Evolutionary conservation across 441 rosid genomes (phyloP).

Genomic region (Arabidopsis hybrid): DNA sequence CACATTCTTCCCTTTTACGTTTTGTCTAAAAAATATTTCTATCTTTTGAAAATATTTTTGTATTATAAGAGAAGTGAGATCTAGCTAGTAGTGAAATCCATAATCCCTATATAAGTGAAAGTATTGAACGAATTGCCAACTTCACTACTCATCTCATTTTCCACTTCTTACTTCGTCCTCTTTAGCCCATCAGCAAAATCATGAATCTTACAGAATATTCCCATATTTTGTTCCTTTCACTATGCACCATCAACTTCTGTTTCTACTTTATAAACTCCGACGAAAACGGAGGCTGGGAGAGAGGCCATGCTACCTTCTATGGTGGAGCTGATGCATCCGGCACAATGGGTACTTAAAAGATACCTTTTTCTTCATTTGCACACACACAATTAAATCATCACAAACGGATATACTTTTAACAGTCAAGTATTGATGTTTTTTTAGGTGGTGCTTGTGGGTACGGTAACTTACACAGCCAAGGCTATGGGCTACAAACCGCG

Average conservation of each 20-base stretch:
- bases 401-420: not conserved
- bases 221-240: constrained; percentile 27
- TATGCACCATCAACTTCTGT: constrained; percentile 31
- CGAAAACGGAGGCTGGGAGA: constrained; percentile 38
- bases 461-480: constrained; percentile 67
- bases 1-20: constrained; percentile 15
- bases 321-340: constrained; percentile 48
- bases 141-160: not conserved
- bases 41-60: too few relatives aligned
- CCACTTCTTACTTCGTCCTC: too few relatives aligned
- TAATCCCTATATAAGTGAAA: not conserved
- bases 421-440: constrained; percentile 16
- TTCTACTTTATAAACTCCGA: constrained; percentile 26
- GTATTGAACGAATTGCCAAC: constrained; percentile 16
- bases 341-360: constrained; percentile 41
- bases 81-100: not conserved
- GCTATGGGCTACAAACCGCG: constrained; percentile 71
- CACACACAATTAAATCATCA: not conserved
- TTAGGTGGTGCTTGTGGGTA: constrained; percentile 85
- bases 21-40: not conserved
- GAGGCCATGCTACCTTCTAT: constrained; percentile 48
- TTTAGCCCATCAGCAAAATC: constrained; percentile 14
- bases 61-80: constrained; percentile 9
- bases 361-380: not conserved
- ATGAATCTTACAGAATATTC: constrained; percentile 39